A percentile compares a stretch with the other conserved stretches of the same genome.
phyloP scores from a whole-genome alignment of 1,284 basidiomycete genomes.

The Puccinia novopanici region DNA sequence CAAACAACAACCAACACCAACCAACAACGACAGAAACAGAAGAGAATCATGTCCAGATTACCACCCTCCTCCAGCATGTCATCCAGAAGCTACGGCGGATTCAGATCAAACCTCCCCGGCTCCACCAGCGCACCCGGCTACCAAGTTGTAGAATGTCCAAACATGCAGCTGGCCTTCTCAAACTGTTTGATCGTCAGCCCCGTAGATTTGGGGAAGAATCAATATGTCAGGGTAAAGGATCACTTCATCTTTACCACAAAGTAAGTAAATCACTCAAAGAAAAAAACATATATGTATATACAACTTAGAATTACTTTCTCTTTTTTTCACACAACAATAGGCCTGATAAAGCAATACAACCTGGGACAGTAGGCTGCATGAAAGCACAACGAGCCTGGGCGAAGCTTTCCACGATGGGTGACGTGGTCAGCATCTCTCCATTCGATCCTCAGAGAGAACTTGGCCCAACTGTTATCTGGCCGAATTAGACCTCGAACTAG shows the following conservation, averaged over 20 bases:
- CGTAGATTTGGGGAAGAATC: constrained; percentile 24
- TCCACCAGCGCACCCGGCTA: constrained; percentile 10
- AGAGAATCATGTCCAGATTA: constrained; percentile 34
- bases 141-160: constrained; percentile 49
- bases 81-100: not conserved
- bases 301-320: not conserved
- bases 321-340: constrained; percentile 35
- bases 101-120: not conserved
- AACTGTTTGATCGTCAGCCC: constrained; percentile 49
- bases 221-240: constrained; percentile 69
- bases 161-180: constrained; percentile 48
- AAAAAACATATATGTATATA: not conserved
- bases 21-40: not conserved
- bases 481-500: constrained; percentile 71
- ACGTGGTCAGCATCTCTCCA: constrained; percentile 71
- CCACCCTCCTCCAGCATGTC: constrained; percentile 13
- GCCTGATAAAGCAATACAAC: constrained; percentile 54
- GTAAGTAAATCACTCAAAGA: constrained; percentile 62
- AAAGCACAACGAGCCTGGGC: constrained; percentile 76
- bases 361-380: constrained; percentile 62
- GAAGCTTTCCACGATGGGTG: constrained; percentile 72
- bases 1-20: no score
- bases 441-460: constrained; percentile 65
- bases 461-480: constrained; percentile 72
- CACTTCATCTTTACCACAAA: constrained; percentile 71